Conservation (phyloP, 2,329 filamentous ascomycete species). For the Ophiostoma piceae region DNA sequence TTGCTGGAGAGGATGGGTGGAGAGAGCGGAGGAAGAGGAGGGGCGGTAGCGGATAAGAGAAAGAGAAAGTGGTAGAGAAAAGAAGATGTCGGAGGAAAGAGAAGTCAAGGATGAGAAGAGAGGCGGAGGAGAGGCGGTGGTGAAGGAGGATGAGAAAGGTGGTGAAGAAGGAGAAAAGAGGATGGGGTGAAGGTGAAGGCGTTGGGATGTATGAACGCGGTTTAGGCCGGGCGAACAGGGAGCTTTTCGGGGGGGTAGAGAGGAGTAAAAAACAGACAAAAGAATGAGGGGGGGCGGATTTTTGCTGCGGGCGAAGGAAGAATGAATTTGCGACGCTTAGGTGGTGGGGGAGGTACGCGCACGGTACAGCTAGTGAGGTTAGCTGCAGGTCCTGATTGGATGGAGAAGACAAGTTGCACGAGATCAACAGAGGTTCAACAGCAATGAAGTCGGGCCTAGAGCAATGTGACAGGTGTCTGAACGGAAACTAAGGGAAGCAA, state of each 20-base stretch:
- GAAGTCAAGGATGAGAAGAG: neutral
- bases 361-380: slow-evolving; percentile 16
- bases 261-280: slow-evolving; percentile 13
- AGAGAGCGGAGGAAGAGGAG: slow-evolving; percentile 12
- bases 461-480: neutral
- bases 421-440: slow-evolving; percentile 1
- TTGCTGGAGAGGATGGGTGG: slow-evolving; percentile 10
- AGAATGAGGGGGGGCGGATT: slow-evolving; percentile 12
- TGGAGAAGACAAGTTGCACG: neutral
- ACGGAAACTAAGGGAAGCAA: no score
- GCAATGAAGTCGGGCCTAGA: neutral
- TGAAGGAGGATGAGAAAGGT: slow-evolving; percentile 26
- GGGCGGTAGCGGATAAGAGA: slow-evolving; percentile 8
- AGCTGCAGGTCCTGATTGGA: slow-evolving; percentile 15
- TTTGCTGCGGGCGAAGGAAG: slow-evolving; percentile 17
- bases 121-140: neutral
- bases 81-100: slow-evolving; percentile 21
- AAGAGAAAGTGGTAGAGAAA: slow-evolving; percentile 23
- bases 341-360: slow-evolving; percentile 15
- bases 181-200: slow-evolving; percentile 25
- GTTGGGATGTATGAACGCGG: slow-evolving; percentile 21
- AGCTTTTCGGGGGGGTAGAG: slow-evolving; percentile 8
- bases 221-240: neutral
- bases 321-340: slow-evolving; percentile 17
- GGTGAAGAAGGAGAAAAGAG: slow-evolving; percentile 22